Base-by-base conservation (phyloP, 1,139 yeast genomes). In the Torulaspora globosa region DNA sequence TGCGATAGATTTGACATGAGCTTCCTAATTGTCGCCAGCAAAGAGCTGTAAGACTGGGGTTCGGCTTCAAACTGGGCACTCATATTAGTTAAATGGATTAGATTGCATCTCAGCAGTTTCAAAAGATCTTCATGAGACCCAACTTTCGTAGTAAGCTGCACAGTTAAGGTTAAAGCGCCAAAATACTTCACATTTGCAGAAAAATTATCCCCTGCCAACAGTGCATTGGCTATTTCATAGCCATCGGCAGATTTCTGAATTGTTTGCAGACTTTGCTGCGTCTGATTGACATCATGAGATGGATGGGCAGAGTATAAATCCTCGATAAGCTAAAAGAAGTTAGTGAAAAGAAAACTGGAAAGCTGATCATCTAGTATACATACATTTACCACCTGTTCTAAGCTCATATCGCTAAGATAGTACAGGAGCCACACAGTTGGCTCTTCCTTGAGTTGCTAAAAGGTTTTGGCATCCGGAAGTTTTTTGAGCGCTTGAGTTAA, bases 151-250 rank as follows among this genome's bases (percentile, higher is more conserved):
- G 71, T 74, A 39, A 80, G 67, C 42, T 79, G 78, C 26, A 80
- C 80, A 0, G 88, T 75, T 46, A 78, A 78, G 0, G 90, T 82
- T 47, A 83, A 67, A 0, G 90, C 90, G 1, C 92, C 92, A 59
- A 84, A 83, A 62, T 79, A 84, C 55, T 76, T 74, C 46, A 82
- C 80, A 55, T 78, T 78, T 31, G 69, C 55, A 3, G 78, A 73
- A 7, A 64, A 58, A 0, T 43, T 47, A 2, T 54, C 60, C 2
- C 66, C 66, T 4, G 64, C 58, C 28, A 82, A 62, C 21, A 84
- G 64, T 35, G 70, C 63, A 43, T 72, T 70, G 0, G 86, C 88
- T 27, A 82, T 57, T 7, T 62, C 56, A 51, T 72, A 66, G 0
- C 84, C 86, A 41, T 72, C 61, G 2, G 68, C 63, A 2, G 82